phyloP scores from a whole-genome alignment of 169 alveolate genomes.

The Sarcocystis neurona region DNA sequence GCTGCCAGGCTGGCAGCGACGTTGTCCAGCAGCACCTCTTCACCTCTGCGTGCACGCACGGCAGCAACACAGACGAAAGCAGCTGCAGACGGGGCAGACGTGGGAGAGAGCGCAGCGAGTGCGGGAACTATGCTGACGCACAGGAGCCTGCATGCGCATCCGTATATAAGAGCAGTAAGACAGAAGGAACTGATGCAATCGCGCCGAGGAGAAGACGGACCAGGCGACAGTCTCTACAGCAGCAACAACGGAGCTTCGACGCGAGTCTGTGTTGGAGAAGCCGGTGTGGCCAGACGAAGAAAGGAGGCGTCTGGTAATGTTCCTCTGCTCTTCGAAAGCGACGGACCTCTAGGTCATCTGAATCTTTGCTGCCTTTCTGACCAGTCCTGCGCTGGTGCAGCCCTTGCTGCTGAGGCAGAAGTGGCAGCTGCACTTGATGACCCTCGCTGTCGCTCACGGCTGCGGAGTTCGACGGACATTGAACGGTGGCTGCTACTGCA shows the following conservation, averaged over 20 bases:
- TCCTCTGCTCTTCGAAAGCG: slow-evolving; percentile 52
- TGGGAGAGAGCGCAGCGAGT: too few species aligned
- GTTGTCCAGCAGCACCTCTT: too few species aligned
- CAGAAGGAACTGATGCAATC: not conserved
- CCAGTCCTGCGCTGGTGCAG: slow-evolving; percentile 16
- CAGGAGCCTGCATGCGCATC: slow-evolving; percentile 12
- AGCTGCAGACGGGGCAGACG: too few species aligned
- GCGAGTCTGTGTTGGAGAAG: too few species aligned
- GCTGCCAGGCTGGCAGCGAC: too few species aligned
- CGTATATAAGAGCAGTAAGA: not conserved
- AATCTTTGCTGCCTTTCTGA: slow-evolving; percentile 45
- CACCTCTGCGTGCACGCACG: too few species aligned
- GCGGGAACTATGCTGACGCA: not conserved
- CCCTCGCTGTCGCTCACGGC: not conserved
- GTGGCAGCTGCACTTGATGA: slow-evolving; percentile 7
- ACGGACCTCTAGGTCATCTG: slow-evolving; percentile 52
- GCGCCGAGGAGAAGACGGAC: not conserved
- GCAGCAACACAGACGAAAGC: too few species aligned
- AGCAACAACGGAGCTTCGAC: too few species aligned
- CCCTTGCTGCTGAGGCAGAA: slow-evolving; percentile 22
- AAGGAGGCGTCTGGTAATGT: slow-evolving; percentile 34
- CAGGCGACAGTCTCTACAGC: too few species aligned
- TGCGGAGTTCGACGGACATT: not conserved
- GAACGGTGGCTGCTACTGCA: not conserved
- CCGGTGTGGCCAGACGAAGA: not conserved